Evolutionary conservation across 108 stramenopile species (phyloP), one percentile per base, ranked within the genome.

Genomic region (Skeletonema costatum): DNA sequence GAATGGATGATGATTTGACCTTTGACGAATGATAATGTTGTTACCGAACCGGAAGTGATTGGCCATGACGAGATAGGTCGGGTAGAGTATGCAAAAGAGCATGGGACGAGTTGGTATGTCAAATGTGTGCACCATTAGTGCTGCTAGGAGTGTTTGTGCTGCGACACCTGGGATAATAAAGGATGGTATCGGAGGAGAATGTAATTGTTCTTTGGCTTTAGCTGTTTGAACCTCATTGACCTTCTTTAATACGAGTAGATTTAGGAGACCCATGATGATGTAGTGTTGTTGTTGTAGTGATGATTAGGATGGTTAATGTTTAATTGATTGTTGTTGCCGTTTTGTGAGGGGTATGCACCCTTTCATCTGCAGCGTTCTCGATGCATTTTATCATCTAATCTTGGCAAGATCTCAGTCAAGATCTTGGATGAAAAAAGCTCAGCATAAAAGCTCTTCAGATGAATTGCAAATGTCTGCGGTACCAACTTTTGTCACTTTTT

Each of bases 31-130:
- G 70, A 16, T 5, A 16, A 29, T 30, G 35, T 66, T 66, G 21
- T 66, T 71, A 13, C 29, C 70, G 16, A 36, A 59, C 33, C 19
- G 17, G 36, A 56, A 38, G 30, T 58, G 51, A 58, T 71, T 71
- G 56, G 70, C 70, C 0, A 71, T 36, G 31, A 41, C n/a, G 14
- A 71, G 53, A 48, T 71, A 71, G 19, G 70, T 17, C 51, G 70
- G 70, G 32, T 59, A 71, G 51, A 58, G 32, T 30, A 56, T 32
- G 32, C 70, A 71, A 10, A 71, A 71, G 56, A 71, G 70, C 11
- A 71, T 3, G 32, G 60, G 50, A 29, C 51, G 70, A 8, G 12
- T 58, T 12, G 53, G 59, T 33, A 71, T 71, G 10, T 46, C n/a
- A 38, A 30, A 67, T 19, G n/a, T 25, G 13, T 46, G 31, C 42